Percentiles rank a stretch among this genome's conserved stretches.
Evolutionary conservation across 257 asterid genomes (phyloP).

Genomic region (Petunia secreta): DNA sequence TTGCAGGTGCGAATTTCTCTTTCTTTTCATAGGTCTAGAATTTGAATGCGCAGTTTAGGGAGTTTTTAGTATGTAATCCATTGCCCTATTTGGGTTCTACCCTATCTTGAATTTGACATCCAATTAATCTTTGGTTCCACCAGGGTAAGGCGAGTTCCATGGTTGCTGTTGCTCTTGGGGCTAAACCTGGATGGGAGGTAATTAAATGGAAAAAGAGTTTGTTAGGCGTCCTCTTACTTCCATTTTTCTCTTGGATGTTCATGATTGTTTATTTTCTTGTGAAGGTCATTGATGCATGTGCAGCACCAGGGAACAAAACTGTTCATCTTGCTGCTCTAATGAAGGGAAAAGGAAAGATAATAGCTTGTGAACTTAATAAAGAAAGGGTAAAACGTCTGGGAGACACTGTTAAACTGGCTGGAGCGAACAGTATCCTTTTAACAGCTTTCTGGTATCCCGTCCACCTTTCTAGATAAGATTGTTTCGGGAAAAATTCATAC

Average conservation of each 20-base stretch:
- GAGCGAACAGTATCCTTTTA: constrained; percentile 82
- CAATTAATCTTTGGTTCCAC: neutral
- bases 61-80: neutral
- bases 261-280: constrained; percentile 32
- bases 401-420: constrained; percentile 65
- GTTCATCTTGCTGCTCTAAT: constrained; percentile 90
- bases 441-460: constrained; percentile 13
- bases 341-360: constrained; percentile 78
- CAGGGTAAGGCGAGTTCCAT: constrained; percentile 97
- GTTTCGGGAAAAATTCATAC: neutral
- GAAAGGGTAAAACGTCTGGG: constrained; percentile 69
- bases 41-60: neutral
- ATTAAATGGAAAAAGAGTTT: constrained; percentile 16
- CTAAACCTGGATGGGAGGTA: constrained; percentile 92
- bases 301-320: constrained; percentile 98
- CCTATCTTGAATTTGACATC: neutral
- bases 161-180: constrained; percentile 84
- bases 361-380: constrained; percentile 89
- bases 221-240: constrained; percentile 17
- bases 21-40: neutral
- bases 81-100: constrained; percentile 10
- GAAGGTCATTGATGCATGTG: constrained; percentile 96
- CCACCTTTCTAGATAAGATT: neutral
- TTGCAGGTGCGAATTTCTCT: constrained; percentile 63
- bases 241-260: constrained; percentile 22